These are phyloP conservation scores for Carex parvula DNA, from an alignment of 176 grass and related monocot species.

Conservation along the genomic window DNA sequence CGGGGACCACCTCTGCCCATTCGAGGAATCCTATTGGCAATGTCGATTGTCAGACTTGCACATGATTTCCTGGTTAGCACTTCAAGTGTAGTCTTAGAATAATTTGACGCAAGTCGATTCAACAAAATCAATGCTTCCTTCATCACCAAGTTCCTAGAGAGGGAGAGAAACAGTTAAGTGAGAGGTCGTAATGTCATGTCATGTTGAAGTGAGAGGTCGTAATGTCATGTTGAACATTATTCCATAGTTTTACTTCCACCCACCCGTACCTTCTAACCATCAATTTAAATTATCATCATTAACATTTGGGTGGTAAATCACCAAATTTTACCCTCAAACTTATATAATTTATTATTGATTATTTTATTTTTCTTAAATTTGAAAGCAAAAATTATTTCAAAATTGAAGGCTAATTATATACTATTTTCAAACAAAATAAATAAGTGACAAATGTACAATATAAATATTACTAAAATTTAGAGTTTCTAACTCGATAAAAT, in stretches of 20 bases:
- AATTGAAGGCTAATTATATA: too few species aligned
- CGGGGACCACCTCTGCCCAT: slow-evolving; percentile 20
- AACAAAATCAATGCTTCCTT: slow-evolving; percentile 81
- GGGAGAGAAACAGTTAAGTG: neutral
- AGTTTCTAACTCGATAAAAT: neutral
- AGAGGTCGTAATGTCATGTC: too few species aligned
- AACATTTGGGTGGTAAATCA: too few species aligned
- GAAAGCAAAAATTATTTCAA: too few species aligned
- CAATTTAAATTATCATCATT: too few species aligned
- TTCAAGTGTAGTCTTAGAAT: slow-evolving; percentile 69
- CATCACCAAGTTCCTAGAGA: slow-evolving; percentile 57
- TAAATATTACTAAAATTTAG: neutral
- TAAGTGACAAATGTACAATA: too few species aligned
- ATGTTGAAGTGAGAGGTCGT: too few species aligned
- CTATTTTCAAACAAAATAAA: too few species aligned
- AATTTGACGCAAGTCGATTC: slow-evolving; percentile 78
- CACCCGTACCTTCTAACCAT: too few species aligned
- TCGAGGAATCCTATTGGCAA: slow-evolving; percentile 51
- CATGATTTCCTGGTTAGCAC: slow-evolving; percentile 47
- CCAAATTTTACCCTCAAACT: too few species aligned
- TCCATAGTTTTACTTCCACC: neutral
- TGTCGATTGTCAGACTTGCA: slow-evolving; percentile 55
- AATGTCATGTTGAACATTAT: neutral
- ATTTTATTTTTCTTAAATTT: too few species aligned
- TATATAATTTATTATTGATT: too few species aligned